phyloP scores from a whole-genome alignment of 1,284 basidiomycete species.

The Irpex sp. region DNA sequence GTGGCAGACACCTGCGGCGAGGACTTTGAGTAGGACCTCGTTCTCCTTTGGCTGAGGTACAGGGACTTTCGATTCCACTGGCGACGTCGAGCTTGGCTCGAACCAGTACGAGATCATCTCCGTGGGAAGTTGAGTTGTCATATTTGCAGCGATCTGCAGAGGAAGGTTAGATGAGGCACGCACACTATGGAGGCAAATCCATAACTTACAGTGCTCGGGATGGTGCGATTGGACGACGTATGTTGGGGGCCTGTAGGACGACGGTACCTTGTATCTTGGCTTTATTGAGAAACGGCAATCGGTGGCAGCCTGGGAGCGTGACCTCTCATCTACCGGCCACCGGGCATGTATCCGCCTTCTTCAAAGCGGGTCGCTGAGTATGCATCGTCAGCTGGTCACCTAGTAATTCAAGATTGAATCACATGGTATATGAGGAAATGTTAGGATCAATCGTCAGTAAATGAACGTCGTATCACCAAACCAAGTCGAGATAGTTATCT shows the following conservation, averaged over 20 bases:
- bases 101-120: slow-evolving; percentile 35
- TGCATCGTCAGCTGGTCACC: not conserved
- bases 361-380: not conserved
- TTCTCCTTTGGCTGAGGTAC: slow-evolving; percentile 17
- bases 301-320: not conserved
- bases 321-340: not conserved
- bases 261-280: not conserved
- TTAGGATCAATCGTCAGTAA: too few species aligned
- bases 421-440: not conserved
- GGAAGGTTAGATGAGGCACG: not conserved
- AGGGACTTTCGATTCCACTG: slow-evolving; percentile 13
- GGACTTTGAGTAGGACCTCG: slow-evolving; percentile 22
- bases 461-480: too few species aligned
- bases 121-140: slow-evolving; percentile 36
- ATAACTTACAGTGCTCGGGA: not conserved
- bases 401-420: not conserved
- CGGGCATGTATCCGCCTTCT: not conserved
- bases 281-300: not conserved
- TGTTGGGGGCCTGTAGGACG: not conserved
- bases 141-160: not conserved
- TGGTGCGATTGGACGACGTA: too few species aligned
- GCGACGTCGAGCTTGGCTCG: slow-evolving; percentile 10
- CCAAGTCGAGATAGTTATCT: too few species aligned
- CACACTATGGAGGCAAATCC: not conserved
- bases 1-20: slow-evolving; percentile 23